A percentile compares a stretch with the other conserved stretches of the same genome.
Conservation (phyloP, 2,329 filamentous ascomycete genomes). For the Thyridium curvatum region DNA sequence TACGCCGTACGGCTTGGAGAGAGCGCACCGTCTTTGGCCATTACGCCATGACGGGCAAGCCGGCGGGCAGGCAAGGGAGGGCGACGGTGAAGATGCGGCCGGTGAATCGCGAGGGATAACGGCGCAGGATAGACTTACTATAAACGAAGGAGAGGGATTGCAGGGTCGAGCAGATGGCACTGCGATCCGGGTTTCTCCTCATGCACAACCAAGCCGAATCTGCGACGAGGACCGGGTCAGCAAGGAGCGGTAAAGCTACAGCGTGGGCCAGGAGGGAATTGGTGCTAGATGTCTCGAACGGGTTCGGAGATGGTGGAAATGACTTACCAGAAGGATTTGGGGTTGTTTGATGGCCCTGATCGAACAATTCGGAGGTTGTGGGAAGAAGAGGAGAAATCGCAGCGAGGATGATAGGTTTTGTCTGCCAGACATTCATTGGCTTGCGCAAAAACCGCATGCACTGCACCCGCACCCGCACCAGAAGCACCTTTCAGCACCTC, state of each 20-base stretch:
- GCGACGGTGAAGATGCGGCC: slow-evolving; percentile 6
- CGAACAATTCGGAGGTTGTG: slow-evolving; percentile 20
- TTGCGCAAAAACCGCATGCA: too few species aligned
- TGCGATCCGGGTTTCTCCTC: slow-evolving; percentile 14
- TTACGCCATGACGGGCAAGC: too few species aligned
- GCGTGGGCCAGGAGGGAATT: slow-evolving; percentile 3
- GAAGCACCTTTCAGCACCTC: too few species aligned
- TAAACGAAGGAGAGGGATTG: slow-evolving; percentile 23
- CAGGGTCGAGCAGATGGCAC: slow-evolving; percentile 15
- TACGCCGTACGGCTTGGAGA: too few species aligned
- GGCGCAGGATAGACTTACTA: slow-evolving; percentile 28
- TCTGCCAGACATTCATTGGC: slow-evolving; percentile 6
- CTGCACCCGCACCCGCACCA: too few species aligned
- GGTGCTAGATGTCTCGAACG: slow-evolving; percentile 4
- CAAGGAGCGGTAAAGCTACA: slow-evolving; percentile 3
- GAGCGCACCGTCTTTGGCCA: too few species aligned
- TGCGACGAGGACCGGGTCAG: slow-evolving; percentile 13
- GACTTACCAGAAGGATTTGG: slow-evolving; percentile 17
- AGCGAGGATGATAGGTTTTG: slow-evolving; percentile 15
- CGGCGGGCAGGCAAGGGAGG: slow-evolving; percentile 1
- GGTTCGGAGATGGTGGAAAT: slow-evolving; percentile 6
- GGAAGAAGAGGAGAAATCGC: slow-evolving; percentile 22
- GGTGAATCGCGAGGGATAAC: slow-evolving; percentile 13
- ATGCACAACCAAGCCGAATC: slow-evolving; percentile 15
- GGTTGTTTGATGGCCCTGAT: slow-evolving; percentile 18